Evolutionary conservation across 2,329 filamentous ascomycete genomes (phyloP), one percentile per base, ranked within the genome.

Genomic region (Exophiala viscosa): DNA sequence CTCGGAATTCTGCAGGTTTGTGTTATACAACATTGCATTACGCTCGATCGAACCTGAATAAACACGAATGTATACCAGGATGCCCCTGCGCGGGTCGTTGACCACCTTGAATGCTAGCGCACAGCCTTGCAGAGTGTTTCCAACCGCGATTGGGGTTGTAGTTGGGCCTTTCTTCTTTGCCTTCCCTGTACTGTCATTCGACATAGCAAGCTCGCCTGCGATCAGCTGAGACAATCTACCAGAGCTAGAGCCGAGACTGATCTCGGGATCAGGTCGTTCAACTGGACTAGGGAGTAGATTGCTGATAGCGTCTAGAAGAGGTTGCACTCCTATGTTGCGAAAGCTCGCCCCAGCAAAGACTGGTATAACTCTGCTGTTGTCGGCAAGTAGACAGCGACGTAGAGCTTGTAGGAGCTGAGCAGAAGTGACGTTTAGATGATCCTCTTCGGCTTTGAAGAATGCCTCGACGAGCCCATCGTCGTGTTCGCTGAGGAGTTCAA

Each of bases 291-390:
- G 93, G 2, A 97, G 77, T 41, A 96, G 85, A 65, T 96, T 88
- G 7, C 90, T 83, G 10, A 97, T 84, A 34, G 89, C 89, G 67
- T 97, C 90, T 48, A 97, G 80, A 17, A 99, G 76, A 23, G 91
- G 90, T 67, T 96, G 90, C 3, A 97, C 90, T 6, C 93, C 93
- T 57, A 97, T 89, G 60, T 97, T 96, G 38, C 87, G 84, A 70
- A 97, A 90, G 68, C 91, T 96, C 4, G 92, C 91, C 2, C 92
- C 92, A 0, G 89, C 89, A 69, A 96, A 95, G 0, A 96, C 80
- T 1, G 92, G 92, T 39, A 93, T 87, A 14, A 95, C 76, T n/a
- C 73, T 76, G 45, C 88, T 90, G 8, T 86, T 79, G 1, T 84
- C 82, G 42, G 77, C 76, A 5, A 85, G 76, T 5, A 95, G 82